phyloP scores from a whole-genome alignment of 1,139 yeast genomes.

The Blastobotrys persicus region DNA sequence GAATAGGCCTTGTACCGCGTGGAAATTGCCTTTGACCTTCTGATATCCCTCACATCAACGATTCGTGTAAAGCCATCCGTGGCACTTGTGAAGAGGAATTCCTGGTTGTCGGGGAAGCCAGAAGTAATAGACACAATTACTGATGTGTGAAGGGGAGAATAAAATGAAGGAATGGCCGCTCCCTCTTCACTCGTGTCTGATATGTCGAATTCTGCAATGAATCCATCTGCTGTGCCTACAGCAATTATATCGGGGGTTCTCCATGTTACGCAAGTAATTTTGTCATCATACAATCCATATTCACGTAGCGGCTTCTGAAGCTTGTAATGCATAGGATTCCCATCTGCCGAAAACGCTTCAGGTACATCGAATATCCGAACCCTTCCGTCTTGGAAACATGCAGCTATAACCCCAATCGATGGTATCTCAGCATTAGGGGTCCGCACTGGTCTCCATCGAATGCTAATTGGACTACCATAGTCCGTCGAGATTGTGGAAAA shows the following conservation, averaged over 20 bases:
- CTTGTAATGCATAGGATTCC: constrained; percentile 28
- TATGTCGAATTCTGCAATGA: constrained; percentile 60
- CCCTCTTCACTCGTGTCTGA: constrained; percentile 21
- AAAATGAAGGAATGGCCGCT: constrained; percentile 46
- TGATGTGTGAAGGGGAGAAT: constrained; percentile 48
- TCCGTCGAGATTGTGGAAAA: constrained; percentile 42
- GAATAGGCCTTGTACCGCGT: constrained; percentile 39
- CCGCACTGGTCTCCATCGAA: constrained; percentile 51
- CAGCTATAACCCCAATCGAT: constrained; percentile 46
- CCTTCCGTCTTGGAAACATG: constrained; percentile 62
- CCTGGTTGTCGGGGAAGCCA: constrained; percentile 43
- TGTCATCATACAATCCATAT: constrained; percentile 30
- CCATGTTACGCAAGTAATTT: constrained; percentile 58
- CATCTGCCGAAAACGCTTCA: constrained; percentile 1
- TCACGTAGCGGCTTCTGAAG: constrained; percentile 37
- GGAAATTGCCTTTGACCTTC: constrained; percentile 38
- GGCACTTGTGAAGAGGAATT: constrained; percentile 48
- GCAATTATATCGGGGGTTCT: constrained; percentile 49
- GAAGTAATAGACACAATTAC: constrained; percentile 48
- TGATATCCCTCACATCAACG: constrained; percentile 46
- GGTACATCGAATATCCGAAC: constrained; percentile 50
- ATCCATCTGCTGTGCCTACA: constrained; percentile 67
- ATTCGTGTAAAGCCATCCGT: constrained; percentile 46
- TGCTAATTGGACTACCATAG: constrained; percentile 54
- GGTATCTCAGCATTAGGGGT: constrained; percentile 25